phyloP scores from a whole-genome alignment of 352 stramenopile species.

The Globisporangium radiosum region DNA sequence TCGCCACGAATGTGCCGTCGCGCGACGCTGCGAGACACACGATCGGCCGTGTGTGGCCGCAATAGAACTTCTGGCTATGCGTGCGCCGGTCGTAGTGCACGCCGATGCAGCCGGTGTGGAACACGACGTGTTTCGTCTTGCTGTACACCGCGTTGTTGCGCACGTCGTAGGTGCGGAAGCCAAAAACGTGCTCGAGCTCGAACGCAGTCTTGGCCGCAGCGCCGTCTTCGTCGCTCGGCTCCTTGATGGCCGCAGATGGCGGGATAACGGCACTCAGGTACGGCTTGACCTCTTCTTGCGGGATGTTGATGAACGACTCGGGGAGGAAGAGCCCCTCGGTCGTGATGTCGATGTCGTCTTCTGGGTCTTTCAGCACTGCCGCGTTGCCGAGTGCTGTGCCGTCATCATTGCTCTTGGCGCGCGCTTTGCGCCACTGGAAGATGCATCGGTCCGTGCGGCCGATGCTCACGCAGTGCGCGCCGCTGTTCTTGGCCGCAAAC shows the following conservation, averaged over 20 bases:
- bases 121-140: constrained; percentile 63
- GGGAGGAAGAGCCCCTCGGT: constrained; percentile 47
- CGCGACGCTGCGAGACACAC: constrained; percentile 36
- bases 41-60: constrained; percentile 47
- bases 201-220: constrained; percentile 27
- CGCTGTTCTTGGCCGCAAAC: constrained; percentile 31
- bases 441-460: constrained; percentile 50
- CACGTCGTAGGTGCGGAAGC: constrained; percentile 45
- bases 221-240: constrained; percentile 35
- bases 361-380: constrained; percentile 35
- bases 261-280: constrained; percentile 60
- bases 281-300: constrained; percentile 47
- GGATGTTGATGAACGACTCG: constrained; percentile 51
- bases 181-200: constrained; percentile 66
- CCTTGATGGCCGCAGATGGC: constrained; percentile 24
- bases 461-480: constrained; percentile 52
- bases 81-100: constrained; percentile 69
- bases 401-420: constrained; percentile 9
- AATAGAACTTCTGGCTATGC: constrained; percentile 67
- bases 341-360: constrained; percentile 47
- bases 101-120: constrained; percentile 46
- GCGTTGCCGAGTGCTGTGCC: constrained; percentile 11
- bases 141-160: constrained; percentile 56
- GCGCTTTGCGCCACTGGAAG: constrained; percentile 59
- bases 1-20: constrained; percentile 57